Percentiles rank a stretch among this genome's conserved stretches.
Conservation (phyloP, 2,329 filamentous ascomycete species). For the Chaetomiaceae sp. region DNA sequence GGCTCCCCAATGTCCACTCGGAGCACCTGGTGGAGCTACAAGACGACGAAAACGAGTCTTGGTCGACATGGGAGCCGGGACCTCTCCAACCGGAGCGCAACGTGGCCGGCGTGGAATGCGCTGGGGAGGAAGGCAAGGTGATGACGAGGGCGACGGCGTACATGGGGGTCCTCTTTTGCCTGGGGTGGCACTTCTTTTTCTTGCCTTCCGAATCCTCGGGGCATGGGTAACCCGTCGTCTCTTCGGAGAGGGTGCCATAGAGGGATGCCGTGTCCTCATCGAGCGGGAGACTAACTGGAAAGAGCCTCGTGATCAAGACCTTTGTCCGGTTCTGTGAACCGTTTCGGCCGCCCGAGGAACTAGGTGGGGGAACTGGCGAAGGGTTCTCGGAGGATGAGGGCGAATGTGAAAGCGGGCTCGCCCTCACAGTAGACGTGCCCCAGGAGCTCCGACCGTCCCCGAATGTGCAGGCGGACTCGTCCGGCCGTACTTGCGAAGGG, state of each 20-base stretch:
- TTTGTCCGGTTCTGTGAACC: slow-evolving; percentile 54
- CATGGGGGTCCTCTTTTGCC: slow-evolving; percentile 68
- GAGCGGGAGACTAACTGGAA: slow-evolving; percentile 61
- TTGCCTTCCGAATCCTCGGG: slow-evolving; percentile 43
- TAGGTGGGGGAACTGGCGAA: slow-evolving; percentile 34
- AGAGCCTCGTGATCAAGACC: slow-evolving; percentile 70
- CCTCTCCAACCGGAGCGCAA: slow-evolving; percentile 48
- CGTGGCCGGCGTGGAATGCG: slow-evolving; percentile 36
- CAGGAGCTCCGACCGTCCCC: slow-evolving; percentile 62
- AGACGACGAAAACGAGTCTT: slow-evolving; percentile 65
- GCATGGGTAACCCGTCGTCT: slow-evolving; percentile 55
- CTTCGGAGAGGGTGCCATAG: slow-evolving; percentile 42
- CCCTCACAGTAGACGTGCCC: slow-evolving; percentile 62
- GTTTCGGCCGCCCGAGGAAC: slow-evolving; percentile 31
- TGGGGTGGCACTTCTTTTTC: slow-evolving; percentile 52
- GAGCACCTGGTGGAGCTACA: slow-evolving; percentile 61
- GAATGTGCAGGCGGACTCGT: slow-evolving; percentile 45
- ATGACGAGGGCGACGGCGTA: slow-evolving; percentile 74
- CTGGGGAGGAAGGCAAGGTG: slow-evolving; percentile 55
- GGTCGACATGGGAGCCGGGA: slow-evolving; percentile 61
- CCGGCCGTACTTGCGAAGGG: slow-evolving; percentile 52
- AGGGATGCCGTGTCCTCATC: slow-evolving; percentile 46
- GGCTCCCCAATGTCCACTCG: slow-evolving; percentile 61
- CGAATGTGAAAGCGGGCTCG: slow-evolving; percentile 66
- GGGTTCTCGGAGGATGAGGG: slow-evolving; percentile 60